Conservation (phyloP, 768 basidiomycete species). For the Hirschioporus abietinus region DNA sequence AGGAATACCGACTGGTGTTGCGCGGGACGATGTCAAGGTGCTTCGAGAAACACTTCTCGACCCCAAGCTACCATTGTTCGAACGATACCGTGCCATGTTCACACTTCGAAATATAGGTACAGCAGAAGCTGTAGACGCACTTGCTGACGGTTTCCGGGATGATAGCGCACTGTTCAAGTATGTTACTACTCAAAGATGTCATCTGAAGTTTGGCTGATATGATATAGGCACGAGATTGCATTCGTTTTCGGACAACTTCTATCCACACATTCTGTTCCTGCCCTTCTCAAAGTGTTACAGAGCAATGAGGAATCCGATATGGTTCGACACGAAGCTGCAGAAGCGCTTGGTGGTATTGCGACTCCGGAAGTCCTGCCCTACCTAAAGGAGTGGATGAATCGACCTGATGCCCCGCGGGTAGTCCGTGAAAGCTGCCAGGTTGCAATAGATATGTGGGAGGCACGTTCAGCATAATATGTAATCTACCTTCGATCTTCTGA, state of each 20-base stretch:
- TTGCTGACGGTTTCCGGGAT: slow-evolving; percentile 87
- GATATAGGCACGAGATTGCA: slow-evolving; percentile 87
- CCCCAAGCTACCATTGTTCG: slow-evolving; percentile 67
- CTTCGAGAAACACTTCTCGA: slow-evolving; percentile 66
- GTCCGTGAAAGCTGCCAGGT: slow-evolving; percentile 95
- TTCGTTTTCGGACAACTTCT: slow-evolving; percentile 97
- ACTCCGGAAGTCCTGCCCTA: slow-evolving; percentile 87
- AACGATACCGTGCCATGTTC: slow-evolving; percentile 98
- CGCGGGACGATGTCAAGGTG: slow-evolving; percentile 41
- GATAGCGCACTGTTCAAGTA: slow-evolving; percentile 92
- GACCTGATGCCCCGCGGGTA: slow-evolving; percentile 77
- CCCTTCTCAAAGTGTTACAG: slow-evolving; percentile 73
- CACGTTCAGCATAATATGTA: slow-evolving; percentile 26
- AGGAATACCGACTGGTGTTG: slow-evolving; percentile 45
- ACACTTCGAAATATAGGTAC: slow-evolving; percentile 91
- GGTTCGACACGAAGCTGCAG: slow-evolving; percentile 98
- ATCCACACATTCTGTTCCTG: slow-evolving; percentile 82
- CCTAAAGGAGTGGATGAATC: slow-evolving; percentile 76
- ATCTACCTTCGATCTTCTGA: neutral
- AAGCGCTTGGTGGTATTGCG: slow-evolving; percentile 96
- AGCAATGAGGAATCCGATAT: slow-evolving; percentile 78
- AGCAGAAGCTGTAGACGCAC: slow-evolving; percentile 78
- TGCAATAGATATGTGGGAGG: slow-evolving; percentile 97
- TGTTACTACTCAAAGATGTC: slow-evolving; percentile 18
- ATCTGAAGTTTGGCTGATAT: neutral